phyloP scores from a whole-genome alignment of 208 protist species.

The Wallacemonas collosoma region DNA sequence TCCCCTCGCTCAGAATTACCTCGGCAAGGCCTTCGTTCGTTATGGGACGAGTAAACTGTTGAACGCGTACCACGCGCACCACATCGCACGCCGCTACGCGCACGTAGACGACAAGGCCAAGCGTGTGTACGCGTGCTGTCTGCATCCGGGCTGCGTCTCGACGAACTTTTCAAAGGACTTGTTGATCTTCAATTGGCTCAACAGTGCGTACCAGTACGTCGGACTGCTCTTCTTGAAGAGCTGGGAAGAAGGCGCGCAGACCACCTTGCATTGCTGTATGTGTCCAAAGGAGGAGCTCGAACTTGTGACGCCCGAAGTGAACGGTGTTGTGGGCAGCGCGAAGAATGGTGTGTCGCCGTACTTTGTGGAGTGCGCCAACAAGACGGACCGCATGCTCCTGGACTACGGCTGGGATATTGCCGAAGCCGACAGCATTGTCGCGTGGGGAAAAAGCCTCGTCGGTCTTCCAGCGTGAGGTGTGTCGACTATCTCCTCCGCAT shows the following conservation, averaged over 20 bases:
- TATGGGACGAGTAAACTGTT: slow-evolving; percentile 89
- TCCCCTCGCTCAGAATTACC: slow-evolving; percentile 26
- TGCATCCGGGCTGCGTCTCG: slow-evolving; percentile 82
- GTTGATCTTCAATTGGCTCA: slow-evolving; percentile 31
- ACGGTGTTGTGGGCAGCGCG: neutral
- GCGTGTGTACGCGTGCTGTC: slow-evolving; percentile 67
- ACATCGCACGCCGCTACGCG: slow-evolving; percentile 68
- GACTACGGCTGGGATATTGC: slow-evolving; percentile 81
- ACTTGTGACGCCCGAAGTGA: slow-evolving; percentile 41
- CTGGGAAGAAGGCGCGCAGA: slow-evolving; percentile 80
- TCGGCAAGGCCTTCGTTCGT: slow-evolving; percentile 54
- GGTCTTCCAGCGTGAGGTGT: slow-evolving; percentile 27
- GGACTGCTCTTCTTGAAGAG: slow-evolving; percentile 67
- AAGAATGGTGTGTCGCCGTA: slow-evolving; percentile 63
- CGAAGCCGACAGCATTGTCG: slow-evolving; percentile 61
- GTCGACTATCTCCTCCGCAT: neutral
- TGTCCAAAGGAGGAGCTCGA: slow-evolving; percentile 74
- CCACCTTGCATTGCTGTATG: slow-evolving; percentile 86
- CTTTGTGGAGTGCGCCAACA: slow-evolving; percentile 85
- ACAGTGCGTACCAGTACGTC: slow-evolving; percentile 26
- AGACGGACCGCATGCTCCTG: slow-evolving; percentile 60
- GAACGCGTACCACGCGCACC: slow-evolving; percentile 82
- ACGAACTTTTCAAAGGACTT: slow-evolving; percentile 74
- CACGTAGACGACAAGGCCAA: slow-evolving; percentile 6
- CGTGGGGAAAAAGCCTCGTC: slow-evolving; percentile 68